Base-by-base conservation (phyloP, 768 basidiomycete species). In the Suillus hirtellus region DNA sequence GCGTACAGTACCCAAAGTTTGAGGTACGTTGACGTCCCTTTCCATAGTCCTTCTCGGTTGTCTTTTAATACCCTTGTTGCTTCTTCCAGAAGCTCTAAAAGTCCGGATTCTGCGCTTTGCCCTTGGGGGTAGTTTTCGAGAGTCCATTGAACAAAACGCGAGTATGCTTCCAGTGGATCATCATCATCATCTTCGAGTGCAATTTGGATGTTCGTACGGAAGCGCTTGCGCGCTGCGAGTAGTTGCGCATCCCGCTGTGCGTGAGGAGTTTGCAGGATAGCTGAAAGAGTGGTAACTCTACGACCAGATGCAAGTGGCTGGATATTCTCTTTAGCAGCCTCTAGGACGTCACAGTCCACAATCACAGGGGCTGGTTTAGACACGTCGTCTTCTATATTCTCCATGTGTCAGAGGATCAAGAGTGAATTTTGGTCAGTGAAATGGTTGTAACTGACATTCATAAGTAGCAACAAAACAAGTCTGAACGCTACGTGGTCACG, bases 1-100 rank as follows among this genome's bases (percentile, higher is more conserved):
- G 96, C 92, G 74, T 98, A 99, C 54, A 95, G 85, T 59, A 95
- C 81, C 97, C 97, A 99, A 17, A 99, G 79, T 72, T 95, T 94
- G 61, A 99, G 82, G 75, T 98, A 97, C 63, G 92, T 87, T 64
- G 93, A 71, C 70, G 98, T 94, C 61, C 80, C 82, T 69, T 82
- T 84, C 86, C 93, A 98, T 65, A 80, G 80, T 0, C 89, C 88
- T 34, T 82, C 88, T 60, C 89, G 81, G 68, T 93, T 80, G 68
- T 89, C 88, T 68, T 94, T 89, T 71, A 99, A 82, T 9, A 88
- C 84, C 38, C 95, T 81, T 1, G 97, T 97, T 17, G 94, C 92
- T 71, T 94, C 92, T 72, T 99, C 97, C 8, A 99, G 77, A 3
- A 99, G 81, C 63, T 96, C 95, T 19, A 99, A 79, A n/a, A 99